Evolutionary conservation across 345 rosid genomes (phyloP).

Genomic region (Brassica juncea): DNA sequence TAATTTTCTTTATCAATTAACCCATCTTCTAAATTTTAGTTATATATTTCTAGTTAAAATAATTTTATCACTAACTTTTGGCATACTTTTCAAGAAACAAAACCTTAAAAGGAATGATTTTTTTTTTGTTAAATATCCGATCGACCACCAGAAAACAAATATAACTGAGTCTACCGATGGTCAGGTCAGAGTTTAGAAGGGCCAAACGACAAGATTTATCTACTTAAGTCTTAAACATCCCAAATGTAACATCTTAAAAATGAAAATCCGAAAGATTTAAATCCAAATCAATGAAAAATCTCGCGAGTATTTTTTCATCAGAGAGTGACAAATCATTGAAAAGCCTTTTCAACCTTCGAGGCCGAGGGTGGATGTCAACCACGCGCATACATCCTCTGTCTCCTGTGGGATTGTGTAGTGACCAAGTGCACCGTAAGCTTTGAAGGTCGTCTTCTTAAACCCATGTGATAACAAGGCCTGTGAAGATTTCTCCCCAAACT

Average conservation of each 20-base stretch:
- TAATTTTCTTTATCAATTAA: too few species aligned
- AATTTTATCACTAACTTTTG: too few species aligned
- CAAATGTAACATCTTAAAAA: constrained; percentile 12
- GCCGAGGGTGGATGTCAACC: constrained; percentile 70
- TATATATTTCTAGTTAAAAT: too few species aligned
- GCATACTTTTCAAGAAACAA: too few species aligned
- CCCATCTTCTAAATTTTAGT: too few species aligned
- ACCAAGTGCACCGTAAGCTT: constrained; percentile 79
- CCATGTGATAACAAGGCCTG: constrained; percentile 56
- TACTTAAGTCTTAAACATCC: neutral
- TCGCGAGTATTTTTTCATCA: constrained; percentile 19
- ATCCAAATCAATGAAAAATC: constrained; percentile 23
- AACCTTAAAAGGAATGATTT: too few species aligned
- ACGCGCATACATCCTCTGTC: constrained; percentile 75
- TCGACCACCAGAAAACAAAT: neutral
- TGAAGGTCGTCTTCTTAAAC: constrained; percentile 68
- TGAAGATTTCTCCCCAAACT: constrained; percentile 89
- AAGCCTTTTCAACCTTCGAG: constrained; percentile 47
- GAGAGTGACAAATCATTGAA: neutral
- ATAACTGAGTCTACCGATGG: neutral
- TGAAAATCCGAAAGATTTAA: neutral
- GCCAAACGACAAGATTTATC: neutral
- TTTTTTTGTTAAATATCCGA: neutral
- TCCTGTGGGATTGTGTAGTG: constrained; percentile 90
- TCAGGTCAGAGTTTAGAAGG: neutral